Percentiles rank a stretch among this genome's conserved stretches.
Evolutionary conservation across 306 rosid genomes (phyloP).

Genomic region (Alnus rubra): DNA sequence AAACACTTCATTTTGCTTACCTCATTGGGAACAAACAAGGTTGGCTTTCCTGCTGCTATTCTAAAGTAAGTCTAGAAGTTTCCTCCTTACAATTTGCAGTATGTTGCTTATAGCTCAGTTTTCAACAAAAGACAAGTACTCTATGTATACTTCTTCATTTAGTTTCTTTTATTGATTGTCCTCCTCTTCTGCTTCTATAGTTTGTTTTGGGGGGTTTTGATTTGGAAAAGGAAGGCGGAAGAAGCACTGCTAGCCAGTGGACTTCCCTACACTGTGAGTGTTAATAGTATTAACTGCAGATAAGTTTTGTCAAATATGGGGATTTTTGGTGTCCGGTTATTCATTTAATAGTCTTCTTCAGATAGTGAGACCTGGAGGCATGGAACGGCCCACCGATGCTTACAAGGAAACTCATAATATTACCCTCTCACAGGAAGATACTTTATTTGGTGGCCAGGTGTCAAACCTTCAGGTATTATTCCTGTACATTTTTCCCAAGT

Average conservation of each 20-base stretch:
- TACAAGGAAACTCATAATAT: slow-evolving; percentile 93
- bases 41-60: slow-evolving; percentile 96
- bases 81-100: slow-evolving; percentile 22
- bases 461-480: slow-evolving; percentile 88
- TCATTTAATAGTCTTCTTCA: slow-evolving; percentile 41
- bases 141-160: slow-evolving; percentile 4
- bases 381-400: slow-evolving; percentile 98
- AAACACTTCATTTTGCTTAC: slow-evolving; percentile 86
- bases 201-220: slow-evolving; percentile 95
- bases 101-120: slow-evolving; percentile 10
- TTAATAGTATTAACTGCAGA: slow-evolving; percentile 17
- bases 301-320: slow-evolving; percentile 1
- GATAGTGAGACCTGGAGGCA: slow-evolving; percentile 99
- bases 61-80: slow-evolving; percentile 69
- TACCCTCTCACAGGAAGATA: slow-evolving; percentile 78
- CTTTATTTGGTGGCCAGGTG: slow-evolving; percentile 92
- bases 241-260: slow-evolving; percentile 92
- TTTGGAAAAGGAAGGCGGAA: slow-evolving; percentile 97
- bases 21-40: slow-evolving; percentile 89
- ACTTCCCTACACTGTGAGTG: slow-evolving; percentile 85
- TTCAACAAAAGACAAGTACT: slow-evolving; percentile 11
- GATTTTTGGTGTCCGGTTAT: slow-evolving; percentile 15
- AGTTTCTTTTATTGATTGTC: slow-evolving; percentile 23
- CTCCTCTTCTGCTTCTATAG: slow-evolving; percentile 43
- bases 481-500: slow-evolving; percentile 11